Base-by-base conservation (phyloP, 2,329 filamentous ascomycete species). In the Talaromyces funiculosus region DNA sequence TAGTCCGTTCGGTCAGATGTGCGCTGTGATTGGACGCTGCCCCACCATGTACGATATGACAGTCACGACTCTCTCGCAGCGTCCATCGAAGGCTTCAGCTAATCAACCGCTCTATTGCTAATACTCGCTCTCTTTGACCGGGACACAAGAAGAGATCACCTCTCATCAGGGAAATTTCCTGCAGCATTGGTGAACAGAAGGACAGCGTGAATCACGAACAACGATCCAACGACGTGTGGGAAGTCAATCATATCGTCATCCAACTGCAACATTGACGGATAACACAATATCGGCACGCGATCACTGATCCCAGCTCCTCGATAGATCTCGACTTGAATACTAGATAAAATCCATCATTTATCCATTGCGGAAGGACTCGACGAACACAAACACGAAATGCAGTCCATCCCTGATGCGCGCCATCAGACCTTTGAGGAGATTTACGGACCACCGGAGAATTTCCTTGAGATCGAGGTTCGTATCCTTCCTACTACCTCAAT, bases 361-460 rank as follows among this genome's bases (percentile, higher is more conserved):
- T 51, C 2, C 29, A 38, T 10, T 20, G 42, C 31, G 51, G n/a
- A 54, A n/a, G 20, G 10, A 38, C 20, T 10, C 16, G 37, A 47
- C 22, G 20, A 53, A 24, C 58, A 24, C 67, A 77, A 67, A 24
- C 58, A 24, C 67, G 77, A 67, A 53, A 87, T 87, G 84, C 84
- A 86, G 75, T 82, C 84, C 61, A 80, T 87, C 68, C 84, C 85
- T 51, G 84, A 86, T 66, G 79, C 89, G 67, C 90, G 92, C 70
- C 86, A 90, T 78, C 94, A 99, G 81, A 94, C 89, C 72, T 97
- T 97, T 73, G 94, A 99, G 79, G 94, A 99, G 83, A 96, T 97
- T 75, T 99, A 99, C 77, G 94, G 92, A 14, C 91, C 93, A 53
- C 94, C 94, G 5, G 94, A 99, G 82, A 99, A 99, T 81, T 97